Conservation (phyloP, 1,284 basidiomycete genomes). For the Irpex lacteus region DNA sequence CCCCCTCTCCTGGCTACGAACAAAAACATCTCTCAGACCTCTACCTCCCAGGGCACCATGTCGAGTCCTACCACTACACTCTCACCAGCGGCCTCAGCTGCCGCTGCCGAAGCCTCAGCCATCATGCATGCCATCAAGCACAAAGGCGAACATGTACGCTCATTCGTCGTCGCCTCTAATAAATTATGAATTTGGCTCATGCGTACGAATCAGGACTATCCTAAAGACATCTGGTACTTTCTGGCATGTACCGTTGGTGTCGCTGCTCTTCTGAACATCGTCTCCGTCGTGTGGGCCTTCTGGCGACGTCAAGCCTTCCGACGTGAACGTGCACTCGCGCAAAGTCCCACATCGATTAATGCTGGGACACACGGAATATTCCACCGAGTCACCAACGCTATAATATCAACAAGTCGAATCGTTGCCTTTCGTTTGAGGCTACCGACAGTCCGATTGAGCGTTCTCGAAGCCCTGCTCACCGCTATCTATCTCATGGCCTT, state of each 20-base stretch:
- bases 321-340: not conserved
- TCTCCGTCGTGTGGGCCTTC: constrained; percentile 23
- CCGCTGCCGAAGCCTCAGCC: constrained; percentile 8
- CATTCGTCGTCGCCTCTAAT: constrained; percentile 10
- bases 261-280: constrained; percentile 20
- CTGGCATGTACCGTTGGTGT: constrained; percentile 19
- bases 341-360: not conserved
- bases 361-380: constrained; percentile 1
- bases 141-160: constrained; percentile 8
- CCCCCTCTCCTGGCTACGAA: constrained; percentile 1
- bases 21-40: not conserved
- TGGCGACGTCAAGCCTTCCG: constrained; percentile 11
- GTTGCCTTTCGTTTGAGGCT: constrained; percentile 27
- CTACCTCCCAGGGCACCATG: not conserved
- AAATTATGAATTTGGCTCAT: not conserved
- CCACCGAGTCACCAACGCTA: constrained; percentile 22
- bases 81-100: not conserved
- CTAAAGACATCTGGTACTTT: constrained; percentile 26
- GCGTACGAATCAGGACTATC: constrained; percentile 18
- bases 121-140: constrained; percentile 6
- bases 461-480: constrained; percentile 23
- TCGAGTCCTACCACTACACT: not conserved
- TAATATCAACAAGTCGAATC: constrained; percentile 25
- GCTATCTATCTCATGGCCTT: constrained; percentile 24
- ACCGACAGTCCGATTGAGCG: constrained; percentile 22